Conservation (phyloP, 345 rosid genomes). For the Camelina hispida region DNA sequence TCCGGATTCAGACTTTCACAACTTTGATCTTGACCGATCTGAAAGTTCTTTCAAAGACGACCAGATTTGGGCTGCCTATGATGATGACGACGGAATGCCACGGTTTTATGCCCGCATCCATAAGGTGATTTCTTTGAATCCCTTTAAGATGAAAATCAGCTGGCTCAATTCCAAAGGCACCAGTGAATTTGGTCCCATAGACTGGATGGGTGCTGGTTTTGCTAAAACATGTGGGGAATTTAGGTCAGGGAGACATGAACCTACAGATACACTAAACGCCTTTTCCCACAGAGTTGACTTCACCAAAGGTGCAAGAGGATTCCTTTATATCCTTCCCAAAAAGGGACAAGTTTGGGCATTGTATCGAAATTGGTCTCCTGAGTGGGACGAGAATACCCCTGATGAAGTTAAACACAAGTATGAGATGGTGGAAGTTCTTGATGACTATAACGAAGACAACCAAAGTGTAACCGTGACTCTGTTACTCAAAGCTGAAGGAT, state of each 20-base stretch:
- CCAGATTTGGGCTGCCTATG: constrained; percentile 99
- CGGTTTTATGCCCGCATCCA: constrained; percentile 93
- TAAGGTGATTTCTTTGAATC: constrained; percentile 73
- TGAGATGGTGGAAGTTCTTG: constrained; percentile 92
- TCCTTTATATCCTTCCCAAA: constrained; percentile 67
- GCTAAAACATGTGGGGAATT: constrained; percentile 89
- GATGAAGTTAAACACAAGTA: constrained; percentile 73
- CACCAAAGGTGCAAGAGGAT: constrained; percentile 71
- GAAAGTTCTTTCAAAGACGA: constrained; percentile 75
- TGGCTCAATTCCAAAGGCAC: constrained; percentile 87
- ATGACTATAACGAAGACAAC: constrained; percentile 64
- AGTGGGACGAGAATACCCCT: constrained; percentile 75
- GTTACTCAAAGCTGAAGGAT: constrained; percentile 77
- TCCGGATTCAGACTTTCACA: constrained; percentile 95
- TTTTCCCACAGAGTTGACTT: constrained; percentile 88
- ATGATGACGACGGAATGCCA: constrained; percentile 94
- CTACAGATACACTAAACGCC: constrained; percentile 58
- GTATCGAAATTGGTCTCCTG: constrained; percentile 83
- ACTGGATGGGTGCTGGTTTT: constrained; percentile 89
- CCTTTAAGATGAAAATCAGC: constrained; percentile 86
- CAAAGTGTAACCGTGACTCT: constrained; percentile 60
- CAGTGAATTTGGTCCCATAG: constrained; percentile 62
- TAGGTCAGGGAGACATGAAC: constrained; percentile 64
- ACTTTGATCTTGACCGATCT: constrained; percentile 77
- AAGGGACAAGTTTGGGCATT: constrained; percentile 94